Evolutionary conservation across 169 alveolate species (phyloP).

Genomic region (Plasmodium coatneyi): DNA sequence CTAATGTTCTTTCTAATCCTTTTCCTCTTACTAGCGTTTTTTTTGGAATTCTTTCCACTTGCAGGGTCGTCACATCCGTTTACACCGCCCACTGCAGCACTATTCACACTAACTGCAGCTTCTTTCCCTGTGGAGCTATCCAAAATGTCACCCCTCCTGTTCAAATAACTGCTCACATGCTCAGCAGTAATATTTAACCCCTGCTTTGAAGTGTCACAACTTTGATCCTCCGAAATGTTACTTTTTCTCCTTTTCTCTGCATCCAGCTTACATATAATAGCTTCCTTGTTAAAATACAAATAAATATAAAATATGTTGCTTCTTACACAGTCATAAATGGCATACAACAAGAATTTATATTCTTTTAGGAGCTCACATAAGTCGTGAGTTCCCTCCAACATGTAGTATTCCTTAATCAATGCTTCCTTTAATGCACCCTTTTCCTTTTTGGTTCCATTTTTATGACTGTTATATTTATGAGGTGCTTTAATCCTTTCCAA

Average conservation of each 20-base stretch:
- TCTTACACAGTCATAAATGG: constrained; percentile 33
- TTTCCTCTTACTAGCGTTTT: neutral
- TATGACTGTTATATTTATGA: neutral
- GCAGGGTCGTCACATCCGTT: neutral
- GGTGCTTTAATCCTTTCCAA: neutral
- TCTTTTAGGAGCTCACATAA: constrained; percentile 4
- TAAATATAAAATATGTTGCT: constrained; percentile 55
- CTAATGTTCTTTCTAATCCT: neutral
- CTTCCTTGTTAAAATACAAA: constrained; percentile 56
- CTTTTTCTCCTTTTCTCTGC: neutral
- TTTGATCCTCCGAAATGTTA: neutral
- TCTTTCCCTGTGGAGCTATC: neutral
- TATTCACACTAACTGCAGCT: neutral
- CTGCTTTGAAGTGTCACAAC: neutral
- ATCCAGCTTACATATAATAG: constrained; percentile 2
- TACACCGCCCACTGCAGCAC: neutral
- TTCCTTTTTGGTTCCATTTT: neutral
- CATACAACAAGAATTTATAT: constrained; percentile 51
- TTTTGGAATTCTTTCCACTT: neutral
- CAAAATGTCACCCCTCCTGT: neutral
- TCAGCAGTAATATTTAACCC: neutral
- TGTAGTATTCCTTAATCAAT: neutral
- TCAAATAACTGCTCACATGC: neutral
- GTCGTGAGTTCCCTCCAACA: neutral
- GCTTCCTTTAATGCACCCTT: neutral